Evolutionary conservation across 805 yeast species (phyloP).

Genomic region (Komagataella mondaviorum): DNA sequence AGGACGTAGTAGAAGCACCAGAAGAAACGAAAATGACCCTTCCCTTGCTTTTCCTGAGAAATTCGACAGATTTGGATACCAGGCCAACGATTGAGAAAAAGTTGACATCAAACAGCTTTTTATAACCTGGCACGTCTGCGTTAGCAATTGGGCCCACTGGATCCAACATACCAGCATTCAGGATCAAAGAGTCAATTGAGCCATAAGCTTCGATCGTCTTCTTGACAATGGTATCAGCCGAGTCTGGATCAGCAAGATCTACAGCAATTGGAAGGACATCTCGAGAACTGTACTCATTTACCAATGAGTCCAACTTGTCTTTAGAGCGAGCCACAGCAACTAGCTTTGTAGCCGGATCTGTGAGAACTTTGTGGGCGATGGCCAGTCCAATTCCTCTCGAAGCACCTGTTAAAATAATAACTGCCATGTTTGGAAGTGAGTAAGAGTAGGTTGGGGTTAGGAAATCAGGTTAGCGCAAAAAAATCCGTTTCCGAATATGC

Average conservation of each 20-base stretch:
- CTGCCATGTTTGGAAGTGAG: constrained; percentile 12
- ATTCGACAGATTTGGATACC: constrained; percentile 41
- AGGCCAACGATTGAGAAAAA: constrained; percentile 62
- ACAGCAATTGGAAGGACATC: constrained; percentile 41
- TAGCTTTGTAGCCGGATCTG: constrained; percentile 24
- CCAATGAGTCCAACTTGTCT: constrained; percentile 28
- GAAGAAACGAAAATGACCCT: constrained; percentile 72
- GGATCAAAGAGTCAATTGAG: constrained; percentile 45
- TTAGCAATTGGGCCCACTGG: constrained; percentile 52
- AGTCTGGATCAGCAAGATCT: constrained; percentile 37
- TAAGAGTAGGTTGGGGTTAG: background rate
- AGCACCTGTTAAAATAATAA: constrained; percentile 45
- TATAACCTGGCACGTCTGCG: constrained; percentile 47
- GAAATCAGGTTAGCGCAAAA: background rate
- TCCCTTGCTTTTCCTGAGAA: constrained; percentile 42
- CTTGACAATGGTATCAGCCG: constrained; percentile 24
- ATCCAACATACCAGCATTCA: constrained; percentile 75
- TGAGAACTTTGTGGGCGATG: constrained; percentile 40
- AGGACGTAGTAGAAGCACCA: constrained; percentile 63
- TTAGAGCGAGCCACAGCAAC: constrained; percentile 66
- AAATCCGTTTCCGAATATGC: constrained; percentile 1
- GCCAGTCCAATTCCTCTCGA: constrained; percentile 79
- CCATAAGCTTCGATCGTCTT: constrained; percentile 38
- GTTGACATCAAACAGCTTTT: constrained; percentile 55
- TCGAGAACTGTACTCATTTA: constrained; percentile 27